Conservation (phyloP, 164 flowering plant genomes). For the Cinnamomum chago region DNA sequence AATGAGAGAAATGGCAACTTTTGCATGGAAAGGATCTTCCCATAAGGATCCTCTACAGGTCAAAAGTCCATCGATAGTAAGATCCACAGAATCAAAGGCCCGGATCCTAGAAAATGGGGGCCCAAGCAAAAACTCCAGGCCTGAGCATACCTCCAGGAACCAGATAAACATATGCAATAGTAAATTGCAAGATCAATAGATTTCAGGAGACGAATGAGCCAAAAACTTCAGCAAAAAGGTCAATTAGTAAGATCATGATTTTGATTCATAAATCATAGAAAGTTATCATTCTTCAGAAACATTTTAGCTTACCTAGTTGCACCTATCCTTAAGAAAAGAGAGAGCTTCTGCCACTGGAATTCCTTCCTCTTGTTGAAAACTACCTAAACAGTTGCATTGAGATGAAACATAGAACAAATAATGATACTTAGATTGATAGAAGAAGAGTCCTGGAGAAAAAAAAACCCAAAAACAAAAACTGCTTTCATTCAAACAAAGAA, state of each 20-base stretch:
- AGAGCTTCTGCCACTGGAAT: conserved; percentile 77
- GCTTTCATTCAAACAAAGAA: neutral
- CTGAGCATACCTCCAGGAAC: neutral
- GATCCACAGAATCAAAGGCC: neutral
- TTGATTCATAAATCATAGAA: neutral
- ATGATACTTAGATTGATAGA: neutral
- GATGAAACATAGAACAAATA: neutral
- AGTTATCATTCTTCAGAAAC: neutral
- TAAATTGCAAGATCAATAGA: neutral
- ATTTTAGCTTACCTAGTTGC: conserved; percentile 41
- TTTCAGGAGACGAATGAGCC: neutral
- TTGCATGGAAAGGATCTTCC: neutral
- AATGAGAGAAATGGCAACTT: neutral
- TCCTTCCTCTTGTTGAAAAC: conserved; percentile 69
- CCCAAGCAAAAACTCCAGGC: no score
- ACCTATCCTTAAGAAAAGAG: conserved; percentile 68
- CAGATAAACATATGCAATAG: neutral
- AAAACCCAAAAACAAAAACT: neutral
- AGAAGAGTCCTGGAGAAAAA: neutral
- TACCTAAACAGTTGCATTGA: conserved; percentile 40
- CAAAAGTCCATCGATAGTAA: neutral
- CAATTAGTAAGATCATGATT: no score
- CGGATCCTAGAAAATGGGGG: neutral
- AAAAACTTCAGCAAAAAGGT: neutral
- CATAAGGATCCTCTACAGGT: neutral